A percentile compares a stretch with the other conserved stretches of the same genome.
Conservation (phyloP, 2,329 filamentous ascomycete genomes). For the Ophiostoma himal-ulmi region DNA sequence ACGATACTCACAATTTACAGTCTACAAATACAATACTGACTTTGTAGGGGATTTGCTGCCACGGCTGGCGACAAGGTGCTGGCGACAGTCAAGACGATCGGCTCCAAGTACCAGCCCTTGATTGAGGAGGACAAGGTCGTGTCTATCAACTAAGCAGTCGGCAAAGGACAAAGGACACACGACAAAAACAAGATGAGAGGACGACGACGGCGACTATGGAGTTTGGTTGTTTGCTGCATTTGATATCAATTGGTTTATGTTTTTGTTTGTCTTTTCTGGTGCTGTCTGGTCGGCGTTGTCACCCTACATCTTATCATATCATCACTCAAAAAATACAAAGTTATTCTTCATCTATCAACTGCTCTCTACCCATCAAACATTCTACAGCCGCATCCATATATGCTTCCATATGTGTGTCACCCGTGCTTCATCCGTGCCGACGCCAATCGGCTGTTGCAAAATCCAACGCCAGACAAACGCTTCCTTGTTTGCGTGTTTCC, state of each 20-base stretch:
- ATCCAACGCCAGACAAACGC: background rate
- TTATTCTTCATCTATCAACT: background rate
- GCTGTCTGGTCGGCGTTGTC: background rate
- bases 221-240: background rate
- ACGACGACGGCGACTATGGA: background rate
- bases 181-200: background rate
- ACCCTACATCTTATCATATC: background rate
- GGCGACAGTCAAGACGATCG: constrained; percentile 59
- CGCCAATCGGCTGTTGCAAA: background rate
- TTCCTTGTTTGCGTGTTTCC: constrained; percentile 1
- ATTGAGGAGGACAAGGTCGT: constrained; percentile 76
- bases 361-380: background rate
- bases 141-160: constrained; percentile 35
- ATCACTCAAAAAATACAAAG: background rate
- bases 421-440: too few relatives aligned
- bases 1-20: background rate
- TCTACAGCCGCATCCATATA: background rate
- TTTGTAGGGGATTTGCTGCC: constrained; percentile 66
- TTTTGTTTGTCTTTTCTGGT: background rate
- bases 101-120: constrained; percentile 52
- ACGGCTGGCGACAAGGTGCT: constrained; percentile 65
- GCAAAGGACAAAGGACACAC: background rate
- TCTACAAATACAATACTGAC: constrained; percentile 29
- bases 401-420: too few relatives aligned
- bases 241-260: background rate